Evolutionary conservation across 352 stramenopile species (phyloP).

Genomic region (Peronospora destructor): DNA sequence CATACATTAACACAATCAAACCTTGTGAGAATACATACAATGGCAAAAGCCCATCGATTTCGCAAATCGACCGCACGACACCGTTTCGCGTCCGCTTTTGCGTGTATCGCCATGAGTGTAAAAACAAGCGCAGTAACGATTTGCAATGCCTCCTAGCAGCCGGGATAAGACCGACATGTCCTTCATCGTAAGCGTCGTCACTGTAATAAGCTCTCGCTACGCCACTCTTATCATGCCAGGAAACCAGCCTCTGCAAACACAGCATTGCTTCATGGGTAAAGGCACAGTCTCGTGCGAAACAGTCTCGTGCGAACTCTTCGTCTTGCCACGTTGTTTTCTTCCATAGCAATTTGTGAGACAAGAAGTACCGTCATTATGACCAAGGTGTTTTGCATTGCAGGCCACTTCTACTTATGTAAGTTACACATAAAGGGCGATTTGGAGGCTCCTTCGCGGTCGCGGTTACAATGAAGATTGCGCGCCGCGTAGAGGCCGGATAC

Average conservation of each 20-base stretch:
- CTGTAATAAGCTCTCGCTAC: background rate
- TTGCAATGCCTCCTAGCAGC: background rate
- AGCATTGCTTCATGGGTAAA: constrained; percentile 9
- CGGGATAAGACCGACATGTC: too few relatives aligned
- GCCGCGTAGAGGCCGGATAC: constrained; percentile 38
- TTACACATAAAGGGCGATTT: constrained; percentile 75
- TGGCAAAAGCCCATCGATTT: background rate
- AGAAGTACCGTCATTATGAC: constrained; percentile 1
- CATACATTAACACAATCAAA: background rate
- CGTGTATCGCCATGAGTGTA: constrained; percentile 19
- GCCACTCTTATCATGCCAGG: background rate
- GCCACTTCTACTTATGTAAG: constrained; percentile 56
- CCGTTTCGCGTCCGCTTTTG: constrained; percentile 9
- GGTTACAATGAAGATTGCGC: constrained; percentile 23
- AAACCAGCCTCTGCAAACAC: background rate
- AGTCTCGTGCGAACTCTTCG: constrained; percentile 10
- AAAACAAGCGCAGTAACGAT: constrained; percentile 5
- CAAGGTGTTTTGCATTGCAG: constrained; percentile 11
- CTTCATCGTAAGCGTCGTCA: too few relatives aligned
- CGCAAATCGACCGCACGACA: constrained; percentile 9
- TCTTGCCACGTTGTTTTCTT: constrained; percentile 18
- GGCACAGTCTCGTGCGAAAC: constrained; percentile 5
- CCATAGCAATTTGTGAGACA: constrained; percentile 27
- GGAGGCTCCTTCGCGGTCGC: constrained; percentile 22
- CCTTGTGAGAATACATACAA: background rate